Evolutionary conservation across 129 eudicot species (phyloP), one percentile per base, ranked within the genome.

Genomic region (Sambucus nigra): DNA sequence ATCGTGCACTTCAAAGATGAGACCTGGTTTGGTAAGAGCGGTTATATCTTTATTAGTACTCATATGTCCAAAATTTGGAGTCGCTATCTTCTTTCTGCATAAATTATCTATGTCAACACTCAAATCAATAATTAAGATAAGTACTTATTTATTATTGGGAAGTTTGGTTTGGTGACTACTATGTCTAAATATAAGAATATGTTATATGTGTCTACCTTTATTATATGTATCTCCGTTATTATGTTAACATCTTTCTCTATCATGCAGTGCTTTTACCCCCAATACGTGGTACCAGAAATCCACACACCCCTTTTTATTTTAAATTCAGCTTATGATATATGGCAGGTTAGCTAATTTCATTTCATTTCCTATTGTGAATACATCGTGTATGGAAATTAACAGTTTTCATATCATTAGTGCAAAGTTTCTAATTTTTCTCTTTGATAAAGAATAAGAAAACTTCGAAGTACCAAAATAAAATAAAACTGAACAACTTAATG

Each of bases 1-100:
- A 1, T 64, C 55, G 6, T 74, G 80, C 28, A 74, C 80, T 24
- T 68, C 75, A 23, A 68, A 4, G 13, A 67, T 73, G 80, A 64
- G 47, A 53, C 67, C 67, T 31, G 31, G 71, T 63, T 59, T 68
- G 40, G 80, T 74, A 74, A 63, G 72, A 15, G 12, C 28, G 9
- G 12, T 35, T 35, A 35, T 35, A n/a, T n/a, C n/a, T 15, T 35
- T 35, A 35, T 1, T 35, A 35, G 42, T 35, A n/a, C n/a, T n/a
- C n/a, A n/a, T n/a, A n/a, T n/a, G n/a, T n/a, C n/a, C n/a, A n/a
- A n/a, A n/a, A n/a, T n/a, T n/a, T n/a, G n/a, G n/a, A n/a, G n/a
- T n/a, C n/a, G n/a, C n/a, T n/a, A n/a, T n/a, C n/a, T n/a, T n/a
- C n/a, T n/a, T n/a, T n/a, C n/a, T n/a, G n/a, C n/a, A n/a, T n/a